Evolutionary conservation across 305 asterid species (phyloP).

Genomic region (Andrographis paniculata): DNA sequence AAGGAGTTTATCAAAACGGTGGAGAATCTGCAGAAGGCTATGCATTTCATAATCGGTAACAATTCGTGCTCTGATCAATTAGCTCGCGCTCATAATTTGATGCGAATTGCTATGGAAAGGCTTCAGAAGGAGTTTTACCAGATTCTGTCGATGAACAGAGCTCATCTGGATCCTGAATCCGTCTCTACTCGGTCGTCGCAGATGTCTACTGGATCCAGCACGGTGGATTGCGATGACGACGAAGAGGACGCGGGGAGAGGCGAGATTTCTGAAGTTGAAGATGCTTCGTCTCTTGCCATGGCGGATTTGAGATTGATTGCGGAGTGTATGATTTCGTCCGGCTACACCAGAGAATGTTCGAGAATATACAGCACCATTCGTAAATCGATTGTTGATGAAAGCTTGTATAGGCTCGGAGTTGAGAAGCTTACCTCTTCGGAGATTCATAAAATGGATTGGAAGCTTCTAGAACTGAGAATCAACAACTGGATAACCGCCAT

Average conservation of each 20-base stretch:
- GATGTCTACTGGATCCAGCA: slow-evolving; percentile 29
- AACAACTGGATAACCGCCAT: slow-evolving; percentile 41
- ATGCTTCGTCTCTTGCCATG: slow-evolving; percentile 31
- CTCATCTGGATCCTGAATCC: slow-evolving; percentile 49
- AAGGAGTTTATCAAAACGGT: slow-evolving; percentile 29
- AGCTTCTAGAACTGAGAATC: slow-evolving; percentile 30
- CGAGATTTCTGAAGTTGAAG: slow-evolving; percentile 34
- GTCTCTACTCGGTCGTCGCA: slow-evolving; percentile 39
- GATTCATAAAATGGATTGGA: slow-evolving; percentile 46
- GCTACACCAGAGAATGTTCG: slow-evolving; percentile 44
- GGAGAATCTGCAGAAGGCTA: slow-evolving; percentile 39
- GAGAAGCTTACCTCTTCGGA: slow-evolving; percentile 26
- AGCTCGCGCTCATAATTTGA: slow-evolving; percentile 33
- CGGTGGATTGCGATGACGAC: slow-evolving; percentile 24
- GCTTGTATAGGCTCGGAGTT: slow-evolving; percentile 42
- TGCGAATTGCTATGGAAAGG: slow-evolving; percentile 55
- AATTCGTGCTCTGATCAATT: slow-evolving; percentile 31
- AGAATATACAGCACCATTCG: slow-evolving; percentile 40
- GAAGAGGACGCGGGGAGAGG: slow-evolving; percentile 13
- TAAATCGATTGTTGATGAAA: slow-evolving; percentile 54
- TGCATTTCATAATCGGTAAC: slow-evolving; percentile 33
- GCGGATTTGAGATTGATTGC: slow-evolving; percentile 47
- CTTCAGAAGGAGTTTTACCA: slow-evolving; percentile 57
- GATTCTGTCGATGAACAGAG: slow-evolving; percentile 42
- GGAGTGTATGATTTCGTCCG: slow-evolving; percentile 53